These are phyloP conservation scores for Volvariella surrecta DNA, from an alignment of 1,284 basidiomycete species.

Conservation along the genomic window DNA sequence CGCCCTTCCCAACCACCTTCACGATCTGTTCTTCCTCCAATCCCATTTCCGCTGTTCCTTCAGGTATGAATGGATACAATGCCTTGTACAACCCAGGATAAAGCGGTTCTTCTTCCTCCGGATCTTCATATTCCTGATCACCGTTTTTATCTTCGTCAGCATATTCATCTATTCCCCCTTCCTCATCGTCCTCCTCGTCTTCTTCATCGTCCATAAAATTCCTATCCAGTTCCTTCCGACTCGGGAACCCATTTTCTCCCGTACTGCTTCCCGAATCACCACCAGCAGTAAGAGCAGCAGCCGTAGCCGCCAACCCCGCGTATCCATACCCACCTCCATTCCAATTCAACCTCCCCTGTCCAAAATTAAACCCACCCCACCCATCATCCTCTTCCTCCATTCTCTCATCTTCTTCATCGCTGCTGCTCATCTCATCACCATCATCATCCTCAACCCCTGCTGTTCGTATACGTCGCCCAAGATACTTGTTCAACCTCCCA, in stretches of 20 bases:
- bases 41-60: constrained; percentile 70
- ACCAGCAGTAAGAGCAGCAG: not conserved
- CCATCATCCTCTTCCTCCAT: constrained; percentile 1
- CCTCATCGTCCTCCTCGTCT: constrained; percentile 19
- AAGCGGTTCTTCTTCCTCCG: constrained; percentile 35
- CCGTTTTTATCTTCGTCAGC: constrained; percentile 19
- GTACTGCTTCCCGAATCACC: not conserved
- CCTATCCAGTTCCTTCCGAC: constrained; percentile 35
- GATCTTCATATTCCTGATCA: constrained; percentile 19
- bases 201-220: constrained; percentile 34
- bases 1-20: constrained; percentile 57
- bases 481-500: not conserved
- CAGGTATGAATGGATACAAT: constrained; percentile 60
- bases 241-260: constrained; percentile 22
- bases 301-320: not conserved
- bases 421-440: not conserved
- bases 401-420: not conserved
- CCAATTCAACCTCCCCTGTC: not conserved
- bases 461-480: not conserved
- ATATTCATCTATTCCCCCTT: constrained; percentile 5
- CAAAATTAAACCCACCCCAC: not conserved
- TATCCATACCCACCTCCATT: not conserved
- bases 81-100: constrained; percentile 64
- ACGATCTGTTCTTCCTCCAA: constrained; percentile 66
- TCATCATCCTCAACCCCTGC: not conserved